Evolutionary conservation across 208 protist species (phyloP).

Genomic region (Crithidia fasciculata): DNA sequence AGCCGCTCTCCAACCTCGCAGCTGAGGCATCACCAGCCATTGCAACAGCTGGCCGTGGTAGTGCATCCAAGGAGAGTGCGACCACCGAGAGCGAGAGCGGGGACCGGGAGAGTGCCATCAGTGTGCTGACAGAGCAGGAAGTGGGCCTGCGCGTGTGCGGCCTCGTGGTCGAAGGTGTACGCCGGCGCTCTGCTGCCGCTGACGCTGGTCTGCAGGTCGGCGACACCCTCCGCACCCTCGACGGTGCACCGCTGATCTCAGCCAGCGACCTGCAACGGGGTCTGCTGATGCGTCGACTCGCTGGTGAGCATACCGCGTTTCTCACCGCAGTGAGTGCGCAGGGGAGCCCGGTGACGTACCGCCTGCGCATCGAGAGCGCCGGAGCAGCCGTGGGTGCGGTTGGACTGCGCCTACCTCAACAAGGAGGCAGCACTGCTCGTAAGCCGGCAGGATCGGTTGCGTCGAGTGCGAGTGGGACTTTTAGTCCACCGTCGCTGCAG

Average conservation of each 20-base stretch:
- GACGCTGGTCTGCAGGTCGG: constrained; percentile 36
- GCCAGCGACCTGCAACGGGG: constrained; percentile 13
- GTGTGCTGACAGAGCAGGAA: constrained; percentile 7
- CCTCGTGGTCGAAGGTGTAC: constrained; percentile 15
- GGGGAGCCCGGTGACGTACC: constrained; percentile 28
- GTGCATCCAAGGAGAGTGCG: too few relatives aligned
- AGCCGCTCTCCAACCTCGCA: background rate
- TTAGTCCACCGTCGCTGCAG: background rate
- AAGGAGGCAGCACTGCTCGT: too few relatives aligned
- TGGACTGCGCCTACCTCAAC: background rate
- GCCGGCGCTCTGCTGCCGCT: constrained; percentile 20
- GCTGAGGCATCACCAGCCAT: constrained; percentile 1
- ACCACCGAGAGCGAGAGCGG: background rate
- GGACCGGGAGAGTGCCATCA: background rate
- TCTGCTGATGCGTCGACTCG: constrained; percentile 3
- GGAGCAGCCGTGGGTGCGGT: background rate
- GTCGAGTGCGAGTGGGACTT: background rate
- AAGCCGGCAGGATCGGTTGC: background rate
- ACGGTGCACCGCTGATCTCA: constrained; percentile 22
- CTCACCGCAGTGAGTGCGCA: constrained; percentile 24
- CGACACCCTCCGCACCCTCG: constrained; percentile 34
- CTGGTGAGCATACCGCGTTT: constrained; percentile 12
- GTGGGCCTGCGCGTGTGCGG: constrained; percentile 26
- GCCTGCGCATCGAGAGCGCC: constrained; percentile 13
- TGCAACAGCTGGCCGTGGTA: background rate